These are phyloP conservation scores for Vaccinium corymbosum DNA, from an alignment of 148 eudicot genomes.

Conservation along the genomic window DNA sequence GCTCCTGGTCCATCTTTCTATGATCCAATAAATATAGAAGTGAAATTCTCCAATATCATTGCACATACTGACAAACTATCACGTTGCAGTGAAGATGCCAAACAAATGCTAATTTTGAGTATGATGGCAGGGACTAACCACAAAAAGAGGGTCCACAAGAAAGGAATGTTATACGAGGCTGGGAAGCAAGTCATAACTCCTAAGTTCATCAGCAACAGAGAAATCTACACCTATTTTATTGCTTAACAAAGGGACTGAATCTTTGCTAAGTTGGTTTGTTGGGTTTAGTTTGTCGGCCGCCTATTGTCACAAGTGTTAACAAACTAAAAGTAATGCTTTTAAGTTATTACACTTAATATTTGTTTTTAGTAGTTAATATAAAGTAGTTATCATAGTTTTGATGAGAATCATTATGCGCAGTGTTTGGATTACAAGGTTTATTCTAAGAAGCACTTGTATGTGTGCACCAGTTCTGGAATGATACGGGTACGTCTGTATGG, in stretches of 20 bases:
- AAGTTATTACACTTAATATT: neutral
- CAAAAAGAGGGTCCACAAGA: neutral
- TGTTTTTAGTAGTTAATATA: neutral
- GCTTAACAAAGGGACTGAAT: neutral
- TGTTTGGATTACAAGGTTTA: neutral
- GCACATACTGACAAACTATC: neutral
- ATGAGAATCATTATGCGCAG: neutral
- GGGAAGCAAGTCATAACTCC: neutral
- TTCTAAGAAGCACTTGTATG: too few species aligned
- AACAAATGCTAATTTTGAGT: neutral
- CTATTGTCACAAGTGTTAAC: neutral
- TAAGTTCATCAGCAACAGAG: neutral
- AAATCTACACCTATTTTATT: neutral
- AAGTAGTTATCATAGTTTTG: neutral
- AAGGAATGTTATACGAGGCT: neutral
- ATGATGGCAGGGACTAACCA: neutral
- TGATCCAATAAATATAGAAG: conserved; percentile 10
- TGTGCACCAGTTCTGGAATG: too few species aligned
- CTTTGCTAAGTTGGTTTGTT: neutral
- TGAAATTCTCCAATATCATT: conserved; percentile 8
- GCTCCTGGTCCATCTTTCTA: conserved; percentile 99
- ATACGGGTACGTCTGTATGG: too few species aligned
- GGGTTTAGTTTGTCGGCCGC: neutral
- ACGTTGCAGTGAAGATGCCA: neutral
- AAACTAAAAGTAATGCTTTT: neutral